Evolutionary conservation across 225 moss, liverwort and hornwort genomes (phyloP), one percentile per base, ranked within the genome.

Genomic region (Rhytidiadelphus loreus): DNA sequence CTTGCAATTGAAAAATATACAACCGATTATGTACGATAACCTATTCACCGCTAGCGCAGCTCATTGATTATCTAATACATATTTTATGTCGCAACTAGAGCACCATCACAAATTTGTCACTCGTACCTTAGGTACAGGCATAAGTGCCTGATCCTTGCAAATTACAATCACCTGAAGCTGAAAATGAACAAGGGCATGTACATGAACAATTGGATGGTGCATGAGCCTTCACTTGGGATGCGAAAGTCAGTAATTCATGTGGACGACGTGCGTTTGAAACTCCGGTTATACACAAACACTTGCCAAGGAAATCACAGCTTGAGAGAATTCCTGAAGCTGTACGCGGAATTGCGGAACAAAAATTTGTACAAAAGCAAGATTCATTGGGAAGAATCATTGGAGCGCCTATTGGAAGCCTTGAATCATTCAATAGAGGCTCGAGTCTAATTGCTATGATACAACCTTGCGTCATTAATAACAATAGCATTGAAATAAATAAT

Each of bases 161-260:
- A 46, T 52, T 52, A 3, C 76, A 76, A 52, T 76, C 35, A 52
- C 77, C 16, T 9, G 24, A 59, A 41, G 58, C 18, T 28, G 11
- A 61, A 46, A 81, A 81, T 81, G 62, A 46, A 61, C 32, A 81
- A 32, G 60, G 61, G 14, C 44, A 61, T 62, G 14, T 33, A 61
- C 32, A 81, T 13, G 61, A 43, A 33, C 29, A 58, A 58, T 19
- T 30, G 3, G 43, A 43, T 19, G 41, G 12, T 39, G 12, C 28
- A 41, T 44, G 44, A 43, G 9, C 3, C 16, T 28, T 57, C 12
- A 19, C 5, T 58, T 3, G 0, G 0, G 9, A 9, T 52, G 16
- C 2, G 0, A 16, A 37, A 43, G 8, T 41, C 21, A 28, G 13
- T 13, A 3, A 43, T 30, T 29, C 13, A 30, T 43, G 19, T 60